Evolutionary conservation across 768 basidiomycete genomes (phyloP).

Genomic region (Russula olivacea): DNA sequence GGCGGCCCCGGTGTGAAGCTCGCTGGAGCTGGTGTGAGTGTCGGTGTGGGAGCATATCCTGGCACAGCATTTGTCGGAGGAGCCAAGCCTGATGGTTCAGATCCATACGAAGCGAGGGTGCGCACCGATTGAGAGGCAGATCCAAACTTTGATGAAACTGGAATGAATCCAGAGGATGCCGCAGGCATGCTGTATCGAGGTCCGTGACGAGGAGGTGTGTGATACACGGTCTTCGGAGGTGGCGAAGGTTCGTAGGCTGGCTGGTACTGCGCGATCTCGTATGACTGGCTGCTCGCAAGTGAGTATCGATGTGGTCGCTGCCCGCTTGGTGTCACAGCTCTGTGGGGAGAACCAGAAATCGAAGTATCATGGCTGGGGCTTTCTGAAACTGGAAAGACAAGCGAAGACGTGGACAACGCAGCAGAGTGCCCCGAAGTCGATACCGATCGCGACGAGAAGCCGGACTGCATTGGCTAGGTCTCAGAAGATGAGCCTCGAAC

Average conservation of each 20-base stretch:
- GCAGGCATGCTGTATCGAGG: constrained; percentile 64
- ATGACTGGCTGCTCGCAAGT: constrained; percentile 30
- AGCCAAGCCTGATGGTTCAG: constrained; percentile 25
- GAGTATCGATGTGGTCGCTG: constrained; percentile 23
- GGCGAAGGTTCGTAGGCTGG: constrained; percentile 41
- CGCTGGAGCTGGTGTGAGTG: constrained; percentile 22
- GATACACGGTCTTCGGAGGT: constrained; percentile 34
- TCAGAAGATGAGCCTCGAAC: neutral
- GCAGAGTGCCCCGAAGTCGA: constrained; percentile 21
- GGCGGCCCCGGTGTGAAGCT: constrained; percentile 3
- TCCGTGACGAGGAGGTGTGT: constrained; percentile 38
- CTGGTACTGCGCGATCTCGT: constrained; percentile 38
- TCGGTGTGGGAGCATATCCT: constrained; percentile 26
- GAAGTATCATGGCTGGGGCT: constrained; percentile 32
- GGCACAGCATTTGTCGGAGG: constrained; percentile 25
- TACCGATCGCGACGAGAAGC: constrained; percentile 12
- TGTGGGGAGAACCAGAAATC: constrained; percentile 3
- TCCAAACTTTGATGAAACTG: constrained; percentile 36
- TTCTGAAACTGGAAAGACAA: constrained; percentile 35
- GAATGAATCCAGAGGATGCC: constrained; percentile 63
- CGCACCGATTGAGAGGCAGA: constrained; percentile 5
- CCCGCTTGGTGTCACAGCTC: constrained; percentile 19
- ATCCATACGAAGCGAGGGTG: constrained; percentile 13
- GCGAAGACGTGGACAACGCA: constrained; percentile 20
- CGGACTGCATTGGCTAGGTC: constrained; percentile 7